Evolutionary conservation across 148 eudicot genomes (phyloP), one percentile per base, ranked within the genome.

Genomic region (Heliamphora exappendiculata): DNA sequence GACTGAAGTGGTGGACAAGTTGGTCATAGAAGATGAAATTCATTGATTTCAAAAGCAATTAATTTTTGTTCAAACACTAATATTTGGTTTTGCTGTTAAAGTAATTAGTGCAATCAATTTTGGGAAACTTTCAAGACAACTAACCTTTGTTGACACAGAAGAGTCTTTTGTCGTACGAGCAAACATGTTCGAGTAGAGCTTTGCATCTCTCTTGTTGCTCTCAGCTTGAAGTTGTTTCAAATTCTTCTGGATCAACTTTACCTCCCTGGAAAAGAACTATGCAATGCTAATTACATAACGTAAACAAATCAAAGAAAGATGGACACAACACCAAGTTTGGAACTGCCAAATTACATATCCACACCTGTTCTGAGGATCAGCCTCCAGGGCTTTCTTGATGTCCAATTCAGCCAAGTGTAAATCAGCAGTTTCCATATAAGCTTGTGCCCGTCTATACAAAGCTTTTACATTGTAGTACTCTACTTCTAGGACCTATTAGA

Each of bases 391-490:
- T 78, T 86, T 88, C 81, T 81, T 88, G 69, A 90, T 85, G 80
- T 90, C 94, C 19, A 79, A n/a, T 75, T 84, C 90, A 47, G 91
- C 94, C 80, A 79, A 78, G 75, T 85, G 78, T 36, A 88, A 75
- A 81, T 86, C 91, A 4, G 78, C 77, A 78, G 72, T 81, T 74
- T 70, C 86, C 74, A 88, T 82, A 69, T 58, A 88, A 50, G 94
- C 91, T 67, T 88, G 88, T 34, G 91, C 91, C 65, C 94, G 78
- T 64, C 88, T 78, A 83, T 85, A 90, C 71, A 90, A 69, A 62
- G 94, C 91, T 86, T 90, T 90, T 69, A 88, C 74, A 75, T 90
- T 88, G 75, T 77, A 63, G 66, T 72, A 83, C 77, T 90, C 91
- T 17, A 85, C 50, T 53, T 86, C 87, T 45, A 90, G 80, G 64